Conservation (phyloP, 805 yeast genomes). For the Lipomyces sp. region DNA sequence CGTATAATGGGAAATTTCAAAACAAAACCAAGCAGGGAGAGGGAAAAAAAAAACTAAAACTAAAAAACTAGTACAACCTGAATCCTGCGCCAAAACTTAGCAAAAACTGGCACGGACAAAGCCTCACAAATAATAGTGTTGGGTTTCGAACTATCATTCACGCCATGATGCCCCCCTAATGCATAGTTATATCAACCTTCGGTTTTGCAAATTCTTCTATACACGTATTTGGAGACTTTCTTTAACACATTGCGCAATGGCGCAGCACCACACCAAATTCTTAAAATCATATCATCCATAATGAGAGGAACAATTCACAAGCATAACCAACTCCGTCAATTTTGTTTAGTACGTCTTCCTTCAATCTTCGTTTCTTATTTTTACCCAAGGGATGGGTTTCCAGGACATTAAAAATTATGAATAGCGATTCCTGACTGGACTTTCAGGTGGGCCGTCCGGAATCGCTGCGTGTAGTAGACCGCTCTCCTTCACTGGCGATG, state of each 20-base stretch:
- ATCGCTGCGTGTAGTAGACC: constrained; percentile 29
- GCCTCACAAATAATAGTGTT: background rate
- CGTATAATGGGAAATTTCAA: background rate
- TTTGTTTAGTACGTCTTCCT: background rate
- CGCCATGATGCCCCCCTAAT: background rate
- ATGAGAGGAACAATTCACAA: no score
- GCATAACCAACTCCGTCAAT: no score
- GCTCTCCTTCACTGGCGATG: constrained; percentile 39
- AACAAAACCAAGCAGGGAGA: no score
- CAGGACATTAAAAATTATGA: background rate
- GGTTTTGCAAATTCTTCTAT: background rate
- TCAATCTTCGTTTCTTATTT: background rate
- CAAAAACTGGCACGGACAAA: background rate
- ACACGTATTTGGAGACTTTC: background rate
- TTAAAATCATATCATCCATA: background rate
- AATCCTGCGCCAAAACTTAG: constrained; percentile 3
- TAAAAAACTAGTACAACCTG: background rate
- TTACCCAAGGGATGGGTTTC: background rate
- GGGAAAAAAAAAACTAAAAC: background rate
- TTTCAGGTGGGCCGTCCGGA: background rate
- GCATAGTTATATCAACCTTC: background rate
- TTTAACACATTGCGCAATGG: background rate
- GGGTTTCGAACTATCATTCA: background rate
- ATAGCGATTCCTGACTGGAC: background rate
- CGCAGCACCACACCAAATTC: background rate